Conservation (phyloP, 2,329 filamentous ascomycete species). For the Thyridium curvatum region DNA sequence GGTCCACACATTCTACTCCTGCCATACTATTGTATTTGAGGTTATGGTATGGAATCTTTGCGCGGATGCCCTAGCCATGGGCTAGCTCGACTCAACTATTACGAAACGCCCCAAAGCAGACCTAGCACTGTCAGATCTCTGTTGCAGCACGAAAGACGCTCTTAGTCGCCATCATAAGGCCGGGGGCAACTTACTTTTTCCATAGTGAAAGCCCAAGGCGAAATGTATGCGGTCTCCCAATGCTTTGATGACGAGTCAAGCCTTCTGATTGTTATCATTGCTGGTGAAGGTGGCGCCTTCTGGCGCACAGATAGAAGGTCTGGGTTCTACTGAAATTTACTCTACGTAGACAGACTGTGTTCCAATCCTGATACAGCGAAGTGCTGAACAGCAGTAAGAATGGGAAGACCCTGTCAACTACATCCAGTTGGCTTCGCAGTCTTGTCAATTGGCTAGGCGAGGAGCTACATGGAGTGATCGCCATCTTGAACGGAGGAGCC, state of each 20-base stretch:
- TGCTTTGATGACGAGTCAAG: constrained; percentile 47
- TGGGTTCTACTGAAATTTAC: constrained; percentile 53
- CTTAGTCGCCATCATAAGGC: constrained; percentile 46
- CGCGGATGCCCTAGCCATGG: too few relatives aligned
- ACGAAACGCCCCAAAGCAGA: too few relatives aligned
- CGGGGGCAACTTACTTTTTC: constrained; percentile 39
- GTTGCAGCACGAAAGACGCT: constrained; percentile 23
- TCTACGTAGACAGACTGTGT: constrained; percentile 63
- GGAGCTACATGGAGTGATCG: too few relatives aligned
- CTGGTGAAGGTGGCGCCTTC: constrained; percentile 46
- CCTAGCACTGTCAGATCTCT: too few relatives aligned
- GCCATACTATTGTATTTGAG: too few relatives aligned
- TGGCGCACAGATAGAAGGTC: constrained; percentile 56
- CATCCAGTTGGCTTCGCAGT: constrained; percentile 67
- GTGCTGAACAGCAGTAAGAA: constrained; percentile 53
- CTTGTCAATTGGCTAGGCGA: constrained; percentile 66
- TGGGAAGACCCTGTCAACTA: constrained; percentile 55
- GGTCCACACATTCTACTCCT: too few relatives aligned
- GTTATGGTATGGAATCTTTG: too few relatives aligned
- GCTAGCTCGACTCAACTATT: too few relatives aligned
- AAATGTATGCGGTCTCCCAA: constrained; percentile 39
- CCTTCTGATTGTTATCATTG: constrained; percentile 40
- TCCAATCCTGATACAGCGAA: constrained; percentile 41
- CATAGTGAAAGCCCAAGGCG: constrained; percentile 27
- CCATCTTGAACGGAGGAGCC: too few relatives aligned